Evolutionary conservation across 2,329 filamentous ascomycete genomes (phyloP).

Genomic region (Elsinoe perseae): DNA sequence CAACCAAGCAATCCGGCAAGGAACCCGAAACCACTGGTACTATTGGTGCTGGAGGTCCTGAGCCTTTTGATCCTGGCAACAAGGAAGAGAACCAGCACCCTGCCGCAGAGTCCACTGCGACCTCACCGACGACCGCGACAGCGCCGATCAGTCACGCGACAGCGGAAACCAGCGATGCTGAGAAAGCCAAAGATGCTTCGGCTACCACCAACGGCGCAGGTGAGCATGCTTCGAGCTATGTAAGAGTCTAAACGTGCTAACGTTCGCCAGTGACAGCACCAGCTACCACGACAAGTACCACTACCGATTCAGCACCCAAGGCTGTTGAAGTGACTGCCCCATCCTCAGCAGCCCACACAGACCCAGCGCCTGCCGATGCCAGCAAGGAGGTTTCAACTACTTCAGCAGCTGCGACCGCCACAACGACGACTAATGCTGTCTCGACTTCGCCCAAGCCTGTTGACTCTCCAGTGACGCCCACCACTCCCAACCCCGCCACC

Average conservation of each 20-base stretch:
- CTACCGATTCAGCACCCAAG: background rate
- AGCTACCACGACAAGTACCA: background rate
- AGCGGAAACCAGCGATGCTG: background rate
- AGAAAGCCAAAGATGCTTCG: background rate
- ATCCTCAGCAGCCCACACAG: conserved; percentile 9
- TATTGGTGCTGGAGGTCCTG: conserved; percentile 4
- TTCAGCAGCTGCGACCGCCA: background rate
- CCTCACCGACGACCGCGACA: background rate
- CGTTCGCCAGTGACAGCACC: background rate
- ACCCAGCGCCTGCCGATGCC: background rate
- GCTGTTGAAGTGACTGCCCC: background rate
- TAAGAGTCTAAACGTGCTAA: background rate
- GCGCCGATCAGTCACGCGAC: conserved; percentile 5
- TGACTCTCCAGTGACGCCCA: background rate
- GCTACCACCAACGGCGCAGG: background rate
- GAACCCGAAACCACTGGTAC: conserved; percentile 9
- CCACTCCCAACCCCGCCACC: background rate
- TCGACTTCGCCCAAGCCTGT: background rate
- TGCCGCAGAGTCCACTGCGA: background rate
- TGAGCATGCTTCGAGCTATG: background rate
- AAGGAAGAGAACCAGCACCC: conserved; percentile 11
- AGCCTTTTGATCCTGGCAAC: conserved; percentile 15
- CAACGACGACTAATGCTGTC: background rate
- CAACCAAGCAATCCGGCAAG: conserved; percentile 14
- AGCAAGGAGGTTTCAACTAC: background rate